Base-by-base conservation (phyloP, 768 basidiomycete species). In the Termitomyces sp. region DNA sequence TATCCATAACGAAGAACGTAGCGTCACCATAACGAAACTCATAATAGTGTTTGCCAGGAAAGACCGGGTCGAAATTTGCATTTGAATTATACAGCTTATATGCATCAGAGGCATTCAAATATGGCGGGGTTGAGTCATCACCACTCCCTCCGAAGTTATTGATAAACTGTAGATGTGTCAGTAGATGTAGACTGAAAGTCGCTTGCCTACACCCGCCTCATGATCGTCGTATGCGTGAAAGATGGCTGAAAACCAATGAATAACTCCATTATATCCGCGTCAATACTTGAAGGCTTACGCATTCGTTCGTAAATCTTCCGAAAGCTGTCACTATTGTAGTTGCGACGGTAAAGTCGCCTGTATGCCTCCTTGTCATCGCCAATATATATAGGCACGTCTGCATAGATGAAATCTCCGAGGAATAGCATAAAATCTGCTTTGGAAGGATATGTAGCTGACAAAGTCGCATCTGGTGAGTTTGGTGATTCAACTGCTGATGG, bases 1-100 rank as follows among this genome's bases (percentile, higher is more conserved):
- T 52, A 35, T 91, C 89, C 72, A 86, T 72, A n/a, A 90, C 86
- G 71, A 90, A 91, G 68, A 87, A 90, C 0, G 86, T 85, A 8
- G 75, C 73, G 62, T 91, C 88, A 0, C 82, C 87, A 60, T 85
- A 79, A 34, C 75, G 73, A 69, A 87, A 87, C 52, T 80, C 77
- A 63, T 77, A 87, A 64, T 85, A 86, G 58, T 80, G 71, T 50
- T 75, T 72, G 27, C 73, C 79, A 7, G 70, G 65, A 16, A 66
- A 67, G 23, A 67, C 55, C 1, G 84, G 68, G 57, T 85, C 83
- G 66, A 82, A 85, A 65, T 89, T 88, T 12, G 77, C 81, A 28
- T 79, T 69, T 3, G 81, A 84, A 47, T 85, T 82, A 70, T 90
- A 91, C 35, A 81, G 65, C 49, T 72, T 68, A 71, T 80, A 91